Base-by-base conservation (phyloP, 495 filamentous ascomycete species). In the Neurospora sp. region DNA sequence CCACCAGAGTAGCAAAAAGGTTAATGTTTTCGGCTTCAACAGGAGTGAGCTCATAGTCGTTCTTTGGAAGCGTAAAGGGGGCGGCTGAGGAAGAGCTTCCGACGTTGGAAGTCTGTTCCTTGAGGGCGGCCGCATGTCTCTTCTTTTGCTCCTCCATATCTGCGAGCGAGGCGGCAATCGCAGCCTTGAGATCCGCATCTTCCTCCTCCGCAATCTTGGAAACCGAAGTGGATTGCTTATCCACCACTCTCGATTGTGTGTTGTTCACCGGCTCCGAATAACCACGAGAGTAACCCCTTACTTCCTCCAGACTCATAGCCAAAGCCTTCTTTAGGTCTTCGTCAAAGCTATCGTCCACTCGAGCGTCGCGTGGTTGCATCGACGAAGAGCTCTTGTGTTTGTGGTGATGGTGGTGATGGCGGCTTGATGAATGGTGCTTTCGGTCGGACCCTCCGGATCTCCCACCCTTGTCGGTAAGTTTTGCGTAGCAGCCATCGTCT, bases 121-220 rank as follows among this genome's bases (percentile, higher is more conserved):
- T 96, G 77, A 97, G 83, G 31, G 88, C 88, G 37, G 91, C 90
- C 10, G 93, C 90, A 82, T 97, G 92, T 74, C 89, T 90, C 81
- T 96, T 93, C 82, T 98, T 98, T 76, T 99, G 96, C 79, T 97
- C 91, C 83, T 99, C 96, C 95, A 98, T 98, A 79, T 99, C 96
- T 66, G 92, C 91, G 66, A 99, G 81, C n/a, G 95, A 98, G 35
- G 96, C 96, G 41, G 94, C 95, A 79, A 99, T 98, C 14, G 96
- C 96, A 44, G 96, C 94, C 79, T 96, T 96, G 44, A 99, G 83
- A 79, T 99, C 94, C 18, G 94, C 90, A 80, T 99, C 96, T 72
- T 98, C 94, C 46, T 94, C 92, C 72, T 93, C 93, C 4, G 88
- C 87, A 20, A 80, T 81, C 37, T 85, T 85, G 5, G 80, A 69